Evolutionary conservation across 345 rosid genomes (phyloP).

Genomic region (Citrus medica): DNA sequence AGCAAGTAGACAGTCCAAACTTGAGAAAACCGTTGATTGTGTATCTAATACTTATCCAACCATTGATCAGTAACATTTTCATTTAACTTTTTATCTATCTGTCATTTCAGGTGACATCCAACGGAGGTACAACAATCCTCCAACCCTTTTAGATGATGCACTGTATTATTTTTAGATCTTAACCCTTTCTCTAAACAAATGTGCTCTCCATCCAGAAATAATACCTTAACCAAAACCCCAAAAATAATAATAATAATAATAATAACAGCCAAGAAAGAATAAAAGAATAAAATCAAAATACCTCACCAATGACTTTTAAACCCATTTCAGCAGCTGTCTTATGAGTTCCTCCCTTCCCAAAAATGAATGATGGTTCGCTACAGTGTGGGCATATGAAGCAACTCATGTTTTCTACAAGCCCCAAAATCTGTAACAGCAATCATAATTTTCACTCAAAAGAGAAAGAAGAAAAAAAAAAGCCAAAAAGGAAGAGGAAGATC

Average conservation of each 20-base stretch:
- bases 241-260: too few relatives aligned
- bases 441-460: not conserved
- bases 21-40: not conserved
- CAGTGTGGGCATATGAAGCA: constrained; percentile 86
- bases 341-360: constrained; percentile 74
- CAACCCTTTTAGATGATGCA: not conserved
- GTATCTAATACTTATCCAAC: not conserved
- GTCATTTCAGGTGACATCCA: not conserved
- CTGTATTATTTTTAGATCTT: not conserved
- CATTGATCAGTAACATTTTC: not conserved
- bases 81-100: not conserved
- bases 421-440: constrained; percentile 55
- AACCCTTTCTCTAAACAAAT: not conserved
- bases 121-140: not conserved
- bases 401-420: constrained; percentile 97
- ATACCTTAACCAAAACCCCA: not conserved
- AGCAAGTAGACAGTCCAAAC: not conserved
- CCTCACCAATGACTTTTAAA: constrained; percentile 74
- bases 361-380: constrained; percentile 75
- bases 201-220: not conserved
- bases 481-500: not conserved
- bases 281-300: constrained; percentile 19
- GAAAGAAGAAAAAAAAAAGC: not conserved
- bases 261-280: not conserved
- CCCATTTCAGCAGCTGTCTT: constrained; percentile 68